Conservation (phyloP, 2,329 filamentous ascomycete species). For the Dryadomyces sulphureus region DNA sequence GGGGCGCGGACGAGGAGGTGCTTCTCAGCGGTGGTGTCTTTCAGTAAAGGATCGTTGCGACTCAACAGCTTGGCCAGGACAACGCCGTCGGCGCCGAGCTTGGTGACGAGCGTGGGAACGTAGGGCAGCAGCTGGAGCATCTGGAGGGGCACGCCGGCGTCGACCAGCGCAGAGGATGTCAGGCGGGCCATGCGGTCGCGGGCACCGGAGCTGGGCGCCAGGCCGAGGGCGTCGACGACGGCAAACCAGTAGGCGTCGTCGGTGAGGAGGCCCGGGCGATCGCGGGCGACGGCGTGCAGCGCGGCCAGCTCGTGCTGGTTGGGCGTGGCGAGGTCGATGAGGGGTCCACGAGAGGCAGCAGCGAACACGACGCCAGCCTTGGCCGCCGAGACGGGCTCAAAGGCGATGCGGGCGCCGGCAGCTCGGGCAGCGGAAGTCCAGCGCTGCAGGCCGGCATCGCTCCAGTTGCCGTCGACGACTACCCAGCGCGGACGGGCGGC, state of each 20-base stretch:
- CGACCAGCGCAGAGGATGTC: slow-evolving; percentile 53
- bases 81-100: slow-evolving; percentile 63
- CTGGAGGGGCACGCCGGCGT: slow-evolving; percentile 72
- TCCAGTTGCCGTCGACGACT: slow-evolving; percentile 82
- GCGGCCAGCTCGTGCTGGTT: slow-evolving; percentile 70
- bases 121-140: slow-evolving; percentile 75
- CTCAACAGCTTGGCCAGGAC: slow-evolving; percentile 58
- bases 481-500: slow-evolving; percentile 55
- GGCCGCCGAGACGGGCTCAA: slow-evolving; percentile 75
- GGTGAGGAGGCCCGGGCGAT: slow-evolving; percentile 42
- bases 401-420: slow-evolving; percentile 48
- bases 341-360: slow-evolving; percentile 30
- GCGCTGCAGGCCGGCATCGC: slow-evolving; percentile 43
- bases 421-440: slow-evolving; percentile 51
- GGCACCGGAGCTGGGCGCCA: slow-evolving; percentile 37
- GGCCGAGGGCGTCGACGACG: slow-evolving; percentile 64
- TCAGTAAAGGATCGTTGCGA: slow-evolving; percentile 52
- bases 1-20: slow-evolving; percentile 57
- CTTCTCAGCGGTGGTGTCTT: slow-evolving; percentile 42
- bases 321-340: slow-evolving; percentile 64
- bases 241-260: slow-evolving; percentile 60
- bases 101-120: slow-evolving; percentile 72
- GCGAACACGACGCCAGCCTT: slow-evolving; percentile 63
- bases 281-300: slow-evolving; percentile 59
- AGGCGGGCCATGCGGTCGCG: slow-evolving; percentile 56